These are phyloP conservation scores for Podila verticillata DNA, from an alignment of 192 early-diverging fungal genomes.

Conservation along the genomic window DNA sequence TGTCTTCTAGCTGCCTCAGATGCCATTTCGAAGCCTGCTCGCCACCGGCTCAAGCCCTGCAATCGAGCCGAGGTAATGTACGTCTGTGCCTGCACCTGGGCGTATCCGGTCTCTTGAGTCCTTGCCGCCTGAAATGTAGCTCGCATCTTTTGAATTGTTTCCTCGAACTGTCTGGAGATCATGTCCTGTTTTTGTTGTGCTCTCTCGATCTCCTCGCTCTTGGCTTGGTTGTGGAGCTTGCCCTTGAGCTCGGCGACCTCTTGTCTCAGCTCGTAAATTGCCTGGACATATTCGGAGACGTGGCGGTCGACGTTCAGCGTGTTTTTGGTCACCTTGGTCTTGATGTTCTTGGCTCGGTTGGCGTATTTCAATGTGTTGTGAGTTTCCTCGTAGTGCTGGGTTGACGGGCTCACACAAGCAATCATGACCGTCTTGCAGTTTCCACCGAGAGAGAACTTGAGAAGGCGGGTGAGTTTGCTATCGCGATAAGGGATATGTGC, in stretches of 20 bases:
- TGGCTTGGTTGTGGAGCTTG: conserved; percentile 39
- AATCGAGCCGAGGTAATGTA: conserved; percentile 28
- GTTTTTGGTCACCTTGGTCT: conserved; percentile 85
- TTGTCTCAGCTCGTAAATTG: conserved; percentile 68
- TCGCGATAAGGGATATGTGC: conserved; percentile 97
- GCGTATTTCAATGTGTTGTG: conserved; percentile 98
- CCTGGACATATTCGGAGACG: conserved; percentile 68
- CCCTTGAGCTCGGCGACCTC: conserved; percentile 64
- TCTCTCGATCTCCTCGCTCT: conserved; percentile 17
- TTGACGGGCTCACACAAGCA: conserved; percentile 91
- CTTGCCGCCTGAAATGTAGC: conserved; percentile 37
- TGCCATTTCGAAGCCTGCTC: conserved; percentile 24
- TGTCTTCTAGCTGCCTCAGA: conserved; percentile 16
- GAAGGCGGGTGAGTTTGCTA: conserved; percentile 95
- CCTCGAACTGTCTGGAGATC: conserved; percentile 18
- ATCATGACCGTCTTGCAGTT: conserved; percentile 96
- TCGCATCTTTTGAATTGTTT: conserved; percentile 35
- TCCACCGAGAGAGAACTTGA: conserved; percentile 96
- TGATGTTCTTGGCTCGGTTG: conserved; percentile 95
- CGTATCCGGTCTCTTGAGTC: conserved; percentile 31
- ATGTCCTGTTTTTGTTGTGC: conserved; percentile 23
- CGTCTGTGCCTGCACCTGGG: conserved; percentile 27
- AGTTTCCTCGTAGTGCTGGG: conserved; percentile 87
- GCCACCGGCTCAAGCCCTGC: conserved; percentile 27
- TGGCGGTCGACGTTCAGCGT: conserved; percentile 66